These are phyloP conservation scores for Durio zibethinus DNA, from an alignment of 345 rosid genomes.

Conservation along the genomic window DNA sequence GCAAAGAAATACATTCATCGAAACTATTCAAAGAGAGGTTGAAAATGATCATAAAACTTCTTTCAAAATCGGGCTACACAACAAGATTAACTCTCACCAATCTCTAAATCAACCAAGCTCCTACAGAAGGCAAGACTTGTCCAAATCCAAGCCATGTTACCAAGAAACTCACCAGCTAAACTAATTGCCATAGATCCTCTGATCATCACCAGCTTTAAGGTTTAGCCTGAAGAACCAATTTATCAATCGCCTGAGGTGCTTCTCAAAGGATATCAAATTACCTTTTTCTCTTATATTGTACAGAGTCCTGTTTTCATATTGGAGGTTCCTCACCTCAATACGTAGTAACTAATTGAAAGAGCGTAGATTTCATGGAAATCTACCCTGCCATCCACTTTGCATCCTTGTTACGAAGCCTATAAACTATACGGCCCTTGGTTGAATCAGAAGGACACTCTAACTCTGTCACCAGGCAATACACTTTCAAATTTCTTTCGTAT, in stretches of 20 bases:
- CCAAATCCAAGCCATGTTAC: slow-evolving; percentile 3
- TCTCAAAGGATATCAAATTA: neutral
- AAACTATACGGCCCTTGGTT: slow-evolving; percentile 75
- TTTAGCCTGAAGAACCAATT: neutral
- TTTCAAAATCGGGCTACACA: neutral
- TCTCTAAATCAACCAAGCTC: neutral
- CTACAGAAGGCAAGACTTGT: neutral
- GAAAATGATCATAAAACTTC: neutral
- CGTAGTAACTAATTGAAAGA: neutral
- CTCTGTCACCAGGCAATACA: slow-evolving; percentile 88
- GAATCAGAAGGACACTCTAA: slow-evolving; percentile 81
- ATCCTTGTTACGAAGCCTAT: slow-evolving; percentile 45
- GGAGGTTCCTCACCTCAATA: neutral
- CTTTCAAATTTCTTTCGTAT: slow-evolving; percentile 80
- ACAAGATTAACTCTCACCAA: neutral
- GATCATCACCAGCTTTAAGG: neutral
- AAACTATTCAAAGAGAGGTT: neutral
- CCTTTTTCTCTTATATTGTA: neutral
- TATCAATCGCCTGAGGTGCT: neutral
- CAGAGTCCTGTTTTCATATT: neutral
- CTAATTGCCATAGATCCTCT: neutral
- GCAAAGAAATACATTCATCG: neutral
- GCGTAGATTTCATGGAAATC: neutral
- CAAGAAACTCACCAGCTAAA: neutral
- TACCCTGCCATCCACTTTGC: slow-evolving; percentile 18